Evolutionary conservation across 306 rosid genomes (phyloP).

Genomic region (Sicyos baderoa): DNA sequence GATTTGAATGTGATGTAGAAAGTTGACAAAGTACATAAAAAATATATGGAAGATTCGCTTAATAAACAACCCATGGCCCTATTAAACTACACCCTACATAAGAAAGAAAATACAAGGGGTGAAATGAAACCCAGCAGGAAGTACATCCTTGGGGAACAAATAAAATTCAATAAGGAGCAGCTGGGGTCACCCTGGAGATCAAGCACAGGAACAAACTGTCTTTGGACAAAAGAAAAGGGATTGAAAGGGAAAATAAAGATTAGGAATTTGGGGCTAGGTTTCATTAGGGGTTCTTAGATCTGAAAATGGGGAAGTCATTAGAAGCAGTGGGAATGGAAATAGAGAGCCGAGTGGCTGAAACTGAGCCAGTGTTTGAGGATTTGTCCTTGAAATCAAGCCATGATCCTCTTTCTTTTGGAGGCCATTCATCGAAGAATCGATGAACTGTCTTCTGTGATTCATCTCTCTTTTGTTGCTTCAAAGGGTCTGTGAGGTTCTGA

Average conservation of each 20-base stretch:
- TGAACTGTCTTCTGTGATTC: slow-evolving; percentile 77
- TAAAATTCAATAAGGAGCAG: slow-evolving; percentile 9
- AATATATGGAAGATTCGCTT: slow-evolving; percentile 11
- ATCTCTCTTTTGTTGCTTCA: slow-evolving; percentile 41
- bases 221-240: not conserved
- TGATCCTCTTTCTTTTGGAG: slow-evolving; percentile 52
- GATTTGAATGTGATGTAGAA: slow-evolving; percentile 10
- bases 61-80: slow-evolving; percentile 16
- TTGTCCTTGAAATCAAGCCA: slow-evolving; percentile 82
- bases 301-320: slow-evolving; percentile 58
- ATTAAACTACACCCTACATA: slow-evolving; percentile 11
- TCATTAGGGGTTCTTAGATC: slow-evolving; percentile 42
- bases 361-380: slow-evolving; percentile 45
- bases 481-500: slow-evolving; percentile 32
- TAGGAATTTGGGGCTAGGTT: slow-evolving; percentile 11
- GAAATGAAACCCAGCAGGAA: no score
- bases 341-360: slow-evolving; percentile 73
- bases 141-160: not conserved
- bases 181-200: slow-evolving; percentile 22
- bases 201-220: slow-evolving; percentile 17
- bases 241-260: not conserved
- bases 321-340: slow-evolving; percentile 73
- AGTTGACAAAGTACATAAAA: not conserved
- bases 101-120: not conserved
- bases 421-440: slow-evolving; percentile 92